A percentile compares a stretch with the other conserved stretches of the same genome.
Conservation (phyloP, 129 eudicot species). For the Logfia minima region DNA sequence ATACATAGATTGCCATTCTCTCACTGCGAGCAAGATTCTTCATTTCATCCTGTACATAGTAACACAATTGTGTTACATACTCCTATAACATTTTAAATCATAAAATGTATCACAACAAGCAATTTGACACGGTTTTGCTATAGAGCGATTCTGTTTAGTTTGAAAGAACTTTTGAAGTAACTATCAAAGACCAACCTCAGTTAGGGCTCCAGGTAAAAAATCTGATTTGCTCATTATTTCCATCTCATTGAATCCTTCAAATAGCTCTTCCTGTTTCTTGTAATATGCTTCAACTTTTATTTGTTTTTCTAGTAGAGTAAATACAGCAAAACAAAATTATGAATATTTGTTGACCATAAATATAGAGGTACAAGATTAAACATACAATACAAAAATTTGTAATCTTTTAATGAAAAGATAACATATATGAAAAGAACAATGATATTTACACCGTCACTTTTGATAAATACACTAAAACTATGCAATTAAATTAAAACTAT, state of each 20-base stretch:
- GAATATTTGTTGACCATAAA: neutral
- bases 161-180: neutral
- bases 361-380: too few relatives aligned
- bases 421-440: too few relatives aligned
- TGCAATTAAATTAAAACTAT: too few relatives aligned
- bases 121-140: neutral
- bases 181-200: conserved; percentile 47
- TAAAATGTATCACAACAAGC: neutral
- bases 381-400: too few relatives aligned
- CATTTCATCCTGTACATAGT: conserved; percentile 61
- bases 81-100: neutral
- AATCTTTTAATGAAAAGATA: too few relatives aligned
- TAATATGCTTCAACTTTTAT: conserved; percentile 68
- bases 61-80: neutral
- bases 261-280: conserved; percentile 72
- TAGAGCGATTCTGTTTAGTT: neutral
- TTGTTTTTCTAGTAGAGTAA: conserved; percentile 48
- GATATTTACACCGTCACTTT: too few relatives aligned
- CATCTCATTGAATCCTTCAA: conserved; percentile 89
- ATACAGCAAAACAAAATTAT: neutral
- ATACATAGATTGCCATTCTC: conserved; percentile 62
- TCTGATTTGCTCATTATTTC: conserved; percentile 70
- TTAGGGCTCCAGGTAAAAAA: conserved; percentile 55
- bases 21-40: conserved; percentile 70
- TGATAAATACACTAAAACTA: too few relatives aligned